These are phyloP conservation scores for Paramecium sonneborni DNA, from an alignment of 73 alveolate genomes.

Conservation along the genomic window DNA sequence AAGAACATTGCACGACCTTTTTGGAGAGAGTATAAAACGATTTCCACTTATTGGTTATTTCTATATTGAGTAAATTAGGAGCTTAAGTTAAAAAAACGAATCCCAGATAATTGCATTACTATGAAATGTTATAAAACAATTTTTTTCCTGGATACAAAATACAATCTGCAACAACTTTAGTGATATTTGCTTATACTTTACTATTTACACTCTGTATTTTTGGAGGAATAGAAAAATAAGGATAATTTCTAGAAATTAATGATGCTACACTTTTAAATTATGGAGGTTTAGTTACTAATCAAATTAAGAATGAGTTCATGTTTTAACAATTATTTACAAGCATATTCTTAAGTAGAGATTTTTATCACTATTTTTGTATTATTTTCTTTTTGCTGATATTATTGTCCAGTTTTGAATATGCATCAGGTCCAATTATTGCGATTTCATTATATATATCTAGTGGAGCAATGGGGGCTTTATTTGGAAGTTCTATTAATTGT, in stretches of 20 bases:
- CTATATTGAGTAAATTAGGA: neutral
- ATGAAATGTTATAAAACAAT: neutral
- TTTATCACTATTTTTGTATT: neutral
- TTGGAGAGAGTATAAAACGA: conserved; percentile 4
- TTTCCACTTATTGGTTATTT: neutral
- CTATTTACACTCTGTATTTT: conserved; percentile 4
- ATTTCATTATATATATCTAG: neutral
- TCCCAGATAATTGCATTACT: conserved; percentile 32
- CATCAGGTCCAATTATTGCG: neutral
- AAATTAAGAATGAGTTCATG: neutral
- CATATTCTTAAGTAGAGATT: conserved; percentile 1
- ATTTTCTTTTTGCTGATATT: neutral
- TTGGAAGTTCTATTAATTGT: conserved; percentile 27
- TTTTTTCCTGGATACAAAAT: neutral
- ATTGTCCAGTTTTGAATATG: conserved; percentile 13
- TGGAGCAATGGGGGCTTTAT: conserved; percentile 13
- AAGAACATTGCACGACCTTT: neutral
- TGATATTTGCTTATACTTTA: neutral
- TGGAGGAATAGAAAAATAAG: conserved; percentile 40
- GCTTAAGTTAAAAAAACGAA: conserved; percentile 16
- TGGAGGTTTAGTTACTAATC: neutral
- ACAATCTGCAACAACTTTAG: conserved; percentile 13
- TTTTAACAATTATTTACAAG: neutral
- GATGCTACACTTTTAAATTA: neutral
- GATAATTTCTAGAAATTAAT: conserved; percentile 15